Evolutionary conservation across 208 protist genomes (phyloP).

Genomic region (Leishmania aethiopica): DNA sequence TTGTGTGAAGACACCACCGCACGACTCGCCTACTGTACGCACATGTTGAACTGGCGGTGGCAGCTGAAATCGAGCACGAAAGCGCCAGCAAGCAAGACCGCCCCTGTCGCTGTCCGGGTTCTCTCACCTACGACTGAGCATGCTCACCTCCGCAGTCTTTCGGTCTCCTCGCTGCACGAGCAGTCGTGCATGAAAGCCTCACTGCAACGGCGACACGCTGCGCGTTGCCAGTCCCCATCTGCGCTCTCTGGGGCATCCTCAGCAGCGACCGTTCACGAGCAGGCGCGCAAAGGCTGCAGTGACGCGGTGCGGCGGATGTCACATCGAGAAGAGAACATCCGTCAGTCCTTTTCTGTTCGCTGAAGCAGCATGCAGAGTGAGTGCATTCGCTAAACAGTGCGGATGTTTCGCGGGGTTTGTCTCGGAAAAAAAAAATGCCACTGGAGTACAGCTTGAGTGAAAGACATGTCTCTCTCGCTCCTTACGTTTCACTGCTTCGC

Average conservation of each 20-base stretch:
- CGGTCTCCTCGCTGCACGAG: conserved; percentile 22
- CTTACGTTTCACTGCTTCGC: neutral
- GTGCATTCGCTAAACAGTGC: neutral
- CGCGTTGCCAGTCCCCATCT: conserved; percentile 13
- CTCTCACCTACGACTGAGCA: conserved; percentile 28
- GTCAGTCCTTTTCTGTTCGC: conserved; percentile 59
- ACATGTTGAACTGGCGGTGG: conserved; percentile 17
- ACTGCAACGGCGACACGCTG: conserved; percentile 20
- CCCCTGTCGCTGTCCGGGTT: conserved; percentile 11
- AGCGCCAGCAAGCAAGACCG: neutral
- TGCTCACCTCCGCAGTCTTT: conserved; percentile 26
- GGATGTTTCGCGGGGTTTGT: neutral
- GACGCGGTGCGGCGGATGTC: conserved; percentile 68
- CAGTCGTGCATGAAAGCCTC: conserved; percentile 13
- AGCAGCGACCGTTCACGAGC: conserved; percentile 38
- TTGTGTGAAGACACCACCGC: conserved; percentile 45
- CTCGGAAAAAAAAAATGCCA: neutral
- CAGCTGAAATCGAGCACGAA: neutral
- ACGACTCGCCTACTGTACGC: conserved; percentile 55
- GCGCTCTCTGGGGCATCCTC: conserved; percentile 1
- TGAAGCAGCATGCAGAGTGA: conserved; percentile 4
- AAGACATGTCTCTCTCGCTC: neutral
- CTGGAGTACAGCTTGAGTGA: neutral
- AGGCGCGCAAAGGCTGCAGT: conserved; percentile 58
- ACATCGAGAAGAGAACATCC: conserved; percentile 75